These are phyloP conservation scores for Neopestalotiopsis sp. DNA, from an alignment of 2,329 filamentous ascomycete genomes.

Conservation along the genomic window DNA sequence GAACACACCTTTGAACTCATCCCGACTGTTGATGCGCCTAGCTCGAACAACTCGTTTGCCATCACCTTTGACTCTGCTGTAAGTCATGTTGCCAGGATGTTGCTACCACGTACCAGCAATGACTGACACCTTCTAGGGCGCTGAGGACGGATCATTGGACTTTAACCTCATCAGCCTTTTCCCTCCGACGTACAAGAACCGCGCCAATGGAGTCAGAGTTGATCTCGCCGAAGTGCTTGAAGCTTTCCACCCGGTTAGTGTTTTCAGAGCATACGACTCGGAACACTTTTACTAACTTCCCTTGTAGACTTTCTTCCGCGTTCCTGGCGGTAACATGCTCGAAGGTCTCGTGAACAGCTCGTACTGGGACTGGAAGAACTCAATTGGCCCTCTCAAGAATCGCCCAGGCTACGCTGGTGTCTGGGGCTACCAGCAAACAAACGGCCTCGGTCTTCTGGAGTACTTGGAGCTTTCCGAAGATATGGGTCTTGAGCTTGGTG, in stretches of 20 bases:
- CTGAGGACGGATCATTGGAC: conserved; percentile 49
- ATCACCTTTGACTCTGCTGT: conserved; percentile 55
- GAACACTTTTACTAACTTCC: conserved; percentile 10
- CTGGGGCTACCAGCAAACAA: conserved; percentile 66
- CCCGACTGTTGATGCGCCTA: conserved; percentile 52
- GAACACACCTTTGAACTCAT: conserved; percentile 54
- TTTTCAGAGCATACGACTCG: too few species aligned
- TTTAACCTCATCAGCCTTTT: conserved; percentile 66
- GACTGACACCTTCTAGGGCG: conserved; percentile 31
- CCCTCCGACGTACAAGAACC: conserved; percentile 63
- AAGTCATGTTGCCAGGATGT: conserved; percentile 14
- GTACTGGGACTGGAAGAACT: conserved; percentile 58
- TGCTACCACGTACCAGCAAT: neutral
- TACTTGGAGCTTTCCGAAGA: conserved; percentile 67
- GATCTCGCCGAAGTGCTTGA: conserved; percentile 60
- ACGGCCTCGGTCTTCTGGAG: conserved; percentile 66
- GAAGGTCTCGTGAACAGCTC: conserved; percentile 49
- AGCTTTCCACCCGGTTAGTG: conserved; percentile 52
- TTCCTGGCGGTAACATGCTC: conserved; percentile 70
- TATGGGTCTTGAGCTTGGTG: conserved; percentile 58
- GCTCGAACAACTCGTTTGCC: conserved; percentile 60
- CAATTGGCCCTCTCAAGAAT: conserved; percentile 57
- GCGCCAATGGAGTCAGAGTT: conserved; percentile 60
- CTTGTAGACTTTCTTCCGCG: conserved; percentile 59
- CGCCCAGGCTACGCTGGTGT: conserved; percentile 60